Conservation (phyloP, 352 stramenopile genomes). For the Pythium aphanidermatum region DNA sequence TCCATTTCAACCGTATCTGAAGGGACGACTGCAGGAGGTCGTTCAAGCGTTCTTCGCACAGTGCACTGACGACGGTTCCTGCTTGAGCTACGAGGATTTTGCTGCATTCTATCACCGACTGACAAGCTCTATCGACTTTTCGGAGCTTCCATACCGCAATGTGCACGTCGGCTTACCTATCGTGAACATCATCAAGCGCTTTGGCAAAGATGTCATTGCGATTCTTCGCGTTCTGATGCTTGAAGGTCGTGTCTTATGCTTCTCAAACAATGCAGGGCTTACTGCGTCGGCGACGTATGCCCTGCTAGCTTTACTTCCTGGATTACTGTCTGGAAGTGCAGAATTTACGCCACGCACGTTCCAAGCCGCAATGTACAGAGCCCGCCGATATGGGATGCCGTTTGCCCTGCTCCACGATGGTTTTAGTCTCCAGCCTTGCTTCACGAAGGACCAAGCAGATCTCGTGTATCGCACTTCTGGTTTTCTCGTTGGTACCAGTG, state of each 20-base stretch:
- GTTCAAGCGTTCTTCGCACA: constrained; percentile 29
- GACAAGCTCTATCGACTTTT: constrained; percentile 15
- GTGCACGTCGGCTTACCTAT: constrained; percentile 36
- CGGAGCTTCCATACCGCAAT: constrained; percentile 35
- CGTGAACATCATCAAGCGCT: constrained; percentile 34
- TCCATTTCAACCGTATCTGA: constrained; percentile 35
- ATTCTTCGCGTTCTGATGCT: constrained; percentile 64
- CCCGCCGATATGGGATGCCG: constrained; percentile 38
- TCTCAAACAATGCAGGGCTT: constrained; percentile 45
- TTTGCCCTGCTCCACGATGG: constrained; percentile 29
- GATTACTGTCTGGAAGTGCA: constrained; percentile 28
- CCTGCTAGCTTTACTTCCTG: constrained; percentile 45
- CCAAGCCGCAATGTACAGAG: constrained; percentile 33
- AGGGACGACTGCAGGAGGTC: constrained; percentile 26
- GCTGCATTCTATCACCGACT: constrained; percentile 26
- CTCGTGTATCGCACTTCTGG: constrained; percentile 25
- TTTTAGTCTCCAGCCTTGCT: constrained; percentile 50
- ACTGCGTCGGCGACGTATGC: constrained; percentile 46
- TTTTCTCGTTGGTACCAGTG: constrained; percentile 52
- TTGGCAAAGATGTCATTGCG: constrained; percentile 57
- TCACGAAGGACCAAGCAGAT: constrained; percentile 24
- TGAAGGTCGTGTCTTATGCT: constrained; percentile 75
- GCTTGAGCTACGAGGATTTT: constrained; percentile 20
- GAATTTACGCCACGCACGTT: constrained; percentile 33
- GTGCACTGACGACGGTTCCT: constrained; percentile 11